Base-by-base conservation (phyloP, 768 basidiomycete genomes). In the Termitomyces sp. region DNA sequence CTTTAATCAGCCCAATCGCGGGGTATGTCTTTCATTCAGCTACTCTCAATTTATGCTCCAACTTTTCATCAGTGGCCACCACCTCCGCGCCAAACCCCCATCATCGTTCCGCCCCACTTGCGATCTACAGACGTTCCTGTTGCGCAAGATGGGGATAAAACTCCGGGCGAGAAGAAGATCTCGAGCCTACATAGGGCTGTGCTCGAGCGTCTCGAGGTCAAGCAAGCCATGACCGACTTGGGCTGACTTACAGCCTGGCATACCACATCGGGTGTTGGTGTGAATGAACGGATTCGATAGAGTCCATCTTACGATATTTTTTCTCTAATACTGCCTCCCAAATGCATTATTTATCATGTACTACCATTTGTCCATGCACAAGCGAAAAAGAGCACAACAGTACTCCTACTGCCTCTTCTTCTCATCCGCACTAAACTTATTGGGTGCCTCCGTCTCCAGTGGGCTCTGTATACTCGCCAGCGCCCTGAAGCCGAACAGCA, bases 1-100 rank as follows among this genome's bases (percentile, higher is more conserved):
- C 67, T 93, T 93, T 68, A 91, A 89, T 56, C 91, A 93, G 67
- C 91, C 91, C 3, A 80, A 84, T 64, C 83, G 91, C 57, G 88
- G 86, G 27, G 91, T 93, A 72, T 48, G 88, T 79, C 46, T 13
- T 53, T 55, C 32, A 53, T 54, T 33, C 26, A n/a, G n/a, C 26
- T 44, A 30, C 53, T 46, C 36, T 22, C 30, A 53, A 10, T 40
- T 54, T 26, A 20, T 39, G 48, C 37, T 48, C 34, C 0, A 22
- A 26, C 39, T 6, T 30, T 32, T 34, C 47, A 24, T 22, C 61
- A 93, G 91, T 93, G 91, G 91, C 91, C 91, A 1, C 87, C 90
- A 7, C 90, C 91, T 4, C 91, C 90, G 3, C 86, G 86, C 1
- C 76, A 84, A 37, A 91, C 85, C 4, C 89, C 91, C 3, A 80